These are phyloP conservation scores for Leccinum imitatum DNA, from an alignment of 768 basidiomycete genomes.

Conservation along the genomic window DNA sequence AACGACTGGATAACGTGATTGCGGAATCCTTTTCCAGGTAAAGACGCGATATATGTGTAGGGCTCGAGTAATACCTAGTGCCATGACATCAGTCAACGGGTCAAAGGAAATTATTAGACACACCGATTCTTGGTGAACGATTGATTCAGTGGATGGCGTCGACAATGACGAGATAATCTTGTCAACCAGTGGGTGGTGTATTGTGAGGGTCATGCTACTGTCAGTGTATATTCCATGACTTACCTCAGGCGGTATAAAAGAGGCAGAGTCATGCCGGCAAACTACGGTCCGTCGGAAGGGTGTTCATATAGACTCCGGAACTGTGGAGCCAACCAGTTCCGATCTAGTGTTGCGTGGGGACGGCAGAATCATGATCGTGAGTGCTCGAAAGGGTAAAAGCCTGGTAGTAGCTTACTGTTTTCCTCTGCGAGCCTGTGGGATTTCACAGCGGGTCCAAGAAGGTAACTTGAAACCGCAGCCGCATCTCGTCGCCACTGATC, in stretches of 20 bases:
- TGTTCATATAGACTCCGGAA: background rate
- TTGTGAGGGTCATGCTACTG: background rate
- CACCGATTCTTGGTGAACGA: background rate
- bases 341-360: background rate
- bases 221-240: no score
- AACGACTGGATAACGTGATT: background rate
- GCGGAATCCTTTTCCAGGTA: background rate
- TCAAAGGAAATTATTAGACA: background rate
- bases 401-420: background rate
- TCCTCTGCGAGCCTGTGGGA: background rate
- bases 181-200: background rate
- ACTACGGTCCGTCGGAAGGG: background rate
- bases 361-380: background rate
- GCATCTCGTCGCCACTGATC: no score
- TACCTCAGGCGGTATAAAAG: no score
- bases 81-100: background rate
- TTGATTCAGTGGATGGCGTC: background rate
- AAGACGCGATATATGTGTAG: background rate
- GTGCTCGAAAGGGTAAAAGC: background rate
- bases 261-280: background rate
- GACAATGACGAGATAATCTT: background rate
- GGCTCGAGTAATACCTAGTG: background rate
- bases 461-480: no score
- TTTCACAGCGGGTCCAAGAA: no score
- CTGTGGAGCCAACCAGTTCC: no score